Evolutionary conservation across 2,329 filamentous ascomycete genomes (phyloP), one percentile per base, ranked within the genome.

Genomic region (Cytospora chrysosperma): DNA sequence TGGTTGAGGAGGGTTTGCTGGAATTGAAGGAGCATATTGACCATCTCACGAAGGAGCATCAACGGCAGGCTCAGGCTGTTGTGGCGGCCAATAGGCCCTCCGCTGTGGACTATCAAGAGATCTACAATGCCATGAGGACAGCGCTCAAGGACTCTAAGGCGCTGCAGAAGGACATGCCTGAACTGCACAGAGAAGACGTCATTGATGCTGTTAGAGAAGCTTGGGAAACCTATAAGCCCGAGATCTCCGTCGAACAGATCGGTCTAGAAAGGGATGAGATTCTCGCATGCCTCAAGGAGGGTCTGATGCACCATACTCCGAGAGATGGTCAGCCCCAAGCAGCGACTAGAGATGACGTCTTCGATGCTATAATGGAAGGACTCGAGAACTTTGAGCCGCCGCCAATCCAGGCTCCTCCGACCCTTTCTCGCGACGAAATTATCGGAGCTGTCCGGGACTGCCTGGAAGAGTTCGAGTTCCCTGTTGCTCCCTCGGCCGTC

Each of bases 221-320:
- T 1, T 96, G 93, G 87, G 94, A 97, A 72, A 91, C 88, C 60
- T 96, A 96, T 77, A 96, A 96, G 76, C 94, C 94, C 1, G 92
- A 97, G 70, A 92, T 97, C 57, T 89, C 96, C 69, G 83, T 96
- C 5, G 90, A 97, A 70, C 92, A 96, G 70, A 90, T 96, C 67
- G 94, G 93, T 2, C 81, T 98, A 1, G 94, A 97, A 74, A 85
- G 92, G 6, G 92, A 97, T 15, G 94, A 98, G 72, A 90, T 98
- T 55, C 81, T 98, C 17, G 87, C 90, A 47, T 96, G 93, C 68
- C 82, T 98, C 28, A 88, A 91, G 69, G 90, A 97, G 77, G 94
- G 94, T 0, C 83, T 98, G 0, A 87, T 91, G 68, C 87, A 92
- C 54, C 93, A 95, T 72, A 82, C 82, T 1, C 81, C 83, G 17